phyloP scores from a whole-genome alignment of 2,329 filamentous ascomycete genomes.

The Thermoascus crustaceus region DNA sequence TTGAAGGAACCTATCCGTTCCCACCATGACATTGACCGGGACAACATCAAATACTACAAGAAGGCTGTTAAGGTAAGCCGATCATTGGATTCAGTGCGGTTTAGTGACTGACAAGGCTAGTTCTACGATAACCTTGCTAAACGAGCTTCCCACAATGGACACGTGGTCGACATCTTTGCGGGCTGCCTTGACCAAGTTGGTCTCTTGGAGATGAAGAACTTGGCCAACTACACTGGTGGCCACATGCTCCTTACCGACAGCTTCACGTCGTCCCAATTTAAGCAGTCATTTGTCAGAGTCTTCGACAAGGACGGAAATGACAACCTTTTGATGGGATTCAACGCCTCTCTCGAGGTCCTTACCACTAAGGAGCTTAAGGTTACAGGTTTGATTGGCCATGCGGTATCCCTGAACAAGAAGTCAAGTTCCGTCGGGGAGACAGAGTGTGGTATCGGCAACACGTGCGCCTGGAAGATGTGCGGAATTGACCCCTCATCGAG shows the following conservation, averaged over 20 bases:
- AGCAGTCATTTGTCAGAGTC: constrained; percentile 92
- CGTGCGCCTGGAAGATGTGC: constrained; percentile 99
- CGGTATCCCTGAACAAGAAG: constrained; percentile 95
- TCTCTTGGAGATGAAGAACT: constrained; percentile 93
- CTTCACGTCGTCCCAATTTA: constrained; percentile 98
- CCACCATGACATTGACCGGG: constrained; percentile 96
- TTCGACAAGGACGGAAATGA: constrained; percentile 96
- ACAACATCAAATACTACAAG: constrained; percentile 99
- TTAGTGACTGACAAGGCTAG: constrained; percentile 38
- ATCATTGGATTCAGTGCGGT: not conserved
- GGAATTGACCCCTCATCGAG: constrained; percentile 90
- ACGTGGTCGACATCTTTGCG: constrained; percentile 95
- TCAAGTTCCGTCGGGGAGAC: constrained; percentile 95
- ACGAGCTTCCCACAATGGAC: constrained; percentile 88
- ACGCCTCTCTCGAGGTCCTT: constrained; percentile 87
- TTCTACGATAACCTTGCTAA: constrained; percentile 95
- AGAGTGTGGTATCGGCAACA: constrained; percentile 96
- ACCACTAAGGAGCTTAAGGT: constrained; percentile 98
- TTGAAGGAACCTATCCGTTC: constrained; percentile 93
- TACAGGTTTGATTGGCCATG: constrained; percentile 92
- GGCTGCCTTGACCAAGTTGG: constrained; percentile 97
- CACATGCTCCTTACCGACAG: constrained; percentile 98
- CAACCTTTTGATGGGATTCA: constrained; percentile 96
- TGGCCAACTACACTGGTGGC: constrained; percentile 91
- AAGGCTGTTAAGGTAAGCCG: constrained; percentile 78